Base-by-base conservation (phyloP, 306 rosid species). In the Alnus rubra region DNA sequence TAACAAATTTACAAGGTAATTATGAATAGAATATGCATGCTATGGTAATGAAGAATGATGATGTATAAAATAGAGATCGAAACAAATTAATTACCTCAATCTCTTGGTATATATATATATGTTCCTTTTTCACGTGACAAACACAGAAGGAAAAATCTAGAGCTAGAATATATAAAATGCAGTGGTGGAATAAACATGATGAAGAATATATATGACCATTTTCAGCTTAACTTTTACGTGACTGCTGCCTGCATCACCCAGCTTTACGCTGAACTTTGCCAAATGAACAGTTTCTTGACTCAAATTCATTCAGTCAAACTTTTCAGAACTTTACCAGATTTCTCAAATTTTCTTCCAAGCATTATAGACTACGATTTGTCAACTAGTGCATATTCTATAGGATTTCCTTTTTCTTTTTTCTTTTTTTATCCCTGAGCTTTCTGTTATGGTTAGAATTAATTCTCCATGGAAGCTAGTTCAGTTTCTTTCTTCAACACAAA, bases 251-350 rank as follows among this genome's bases (percentile, higher is more conserved):
- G 72, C 48, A 67, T 31, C 39, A n/a, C 30, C 72, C 72, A 9
- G 13, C 31, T 39, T 67, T 67, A 67, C 23, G 72, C 50, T 67
- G 13, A 67, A 67, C 51, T 39, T 67, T 67, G 10, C 72, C 72
- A 4, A 1, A 39, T 18, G 30, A 67, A 18, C n/a, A 67, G 42
- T 18, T 67, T 18, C 31, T 67, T 14, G 14, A 3, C n/a, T 64
- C n/a, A n/a, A 67, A 3, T 44, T 37, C 49, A 67, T 37, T 18
- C 50, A 4, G 50, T 67, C 49, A 12, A 1, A 39, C 23, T 18
- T 67, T 39, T 67, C 51, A 39, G 31, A 18, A 18, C 72, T 67
- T 64, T 64, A 64, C 70, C 47, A 35, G 18, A 60, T 9, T 9
- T 64, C 18, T 64, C 23, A 35, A 14, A 35, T 14, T 64, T 35